Evolutionary conservation across 768 basidiomycete species (phyloP).

Genomic region (Tulasnella calospora): DNA sequence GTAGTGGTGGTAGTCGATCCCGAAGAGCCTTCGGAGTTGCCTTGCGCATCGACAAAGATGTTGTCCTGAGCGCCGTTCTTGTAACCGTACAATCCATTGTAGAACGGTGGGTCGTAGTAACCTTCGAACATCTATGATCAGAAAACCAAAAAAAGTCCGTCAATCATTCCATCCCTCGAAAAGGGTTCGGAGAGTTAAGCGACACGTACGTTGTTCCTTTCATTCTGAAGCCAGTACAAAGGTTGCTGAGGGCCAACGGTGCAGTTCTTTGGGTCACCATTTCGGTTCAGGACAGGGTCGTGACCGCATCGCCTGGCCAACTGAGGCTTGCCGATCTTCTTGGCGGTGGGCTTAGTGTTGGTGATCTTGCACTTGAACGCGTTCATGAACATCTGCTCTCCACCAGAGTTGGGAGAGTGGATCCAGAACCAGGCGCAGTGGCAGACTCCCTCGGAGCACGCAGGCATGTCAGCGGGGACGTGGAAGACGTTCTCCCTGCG

Average conservation of each 20-base stretch:
- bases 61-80: conserved; percentile 65
- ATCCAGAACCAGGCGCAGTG: conserved; percentile 73
- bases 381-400: conserved; percentile 53
- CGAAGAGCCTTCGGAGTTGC: background rate
- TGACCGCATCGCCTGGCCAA: conserved; percentile 62
- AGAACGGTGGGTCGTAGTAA: conserved; percentile 37
- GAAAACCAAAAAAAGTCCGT: background rate
- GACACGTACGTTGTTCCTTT: conserved; percentile 52
- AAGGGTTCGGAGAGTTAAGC: background rate
- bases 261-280: conserved; percentile 54
- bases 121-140: conserved; percentile 56
- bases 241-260: conserved; percentile 67
- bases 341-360: conserved; percentile 49
- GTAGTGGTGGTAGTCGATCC: background rate
- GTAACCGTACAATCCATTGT: conserved; percentile 68
- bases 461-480: conserved; percentile 63
- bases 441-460: conserved; percentile 60
- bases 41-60: conserved; percentile 48
- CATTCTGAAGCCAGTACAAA: conserved; percentile 62
- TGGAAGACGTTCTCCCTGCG: conserved; percentile 45
- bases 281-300: conserved; percentile 48
- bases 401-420: conserved; percentile 41
- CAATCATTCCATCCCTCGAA: conserved; percentile 14
- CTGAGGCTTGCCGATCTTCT: conserved; percentile 40
- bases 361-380: conserved; percentile 65